A percentile compares a stretch with the other conserved stretches of the same genome.
Evolutionary conservation across 2,329 filamentous ascomycete species (phyloP).

Genomic region (Aaosphaeria arxii): DNA sequence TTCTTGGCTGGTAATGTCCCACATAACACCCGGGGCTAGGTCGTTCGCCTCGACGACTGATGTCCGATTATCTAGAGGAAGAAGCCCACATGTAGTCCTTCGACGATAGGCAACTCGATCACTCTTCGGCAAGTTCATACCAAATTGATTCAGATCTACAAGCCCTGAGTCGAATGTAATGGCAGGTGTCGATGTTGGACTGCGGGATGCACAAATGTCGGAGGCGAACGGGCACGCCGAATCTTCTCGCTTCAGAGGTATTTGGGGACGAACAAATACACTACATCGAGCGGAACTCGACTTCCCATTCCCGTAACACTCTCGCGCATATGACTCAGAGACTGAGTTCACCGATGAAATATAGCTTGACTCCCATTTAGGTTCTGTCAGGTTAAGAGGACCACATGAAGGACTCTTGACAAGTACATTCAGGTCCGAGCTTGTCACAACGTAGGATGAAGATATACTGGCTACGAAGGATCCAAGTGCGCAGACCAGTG

Average conservation of each 20-base stretch:
- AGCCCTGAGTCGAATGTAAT: conserved; percentile 11
- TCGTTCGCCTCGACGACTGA: background rate
- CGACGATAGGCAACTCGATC: background rate
- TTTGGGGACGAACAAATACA: background rate
- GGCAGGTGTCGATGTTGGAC: background rate
- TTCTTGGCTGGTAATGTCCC: background rate
- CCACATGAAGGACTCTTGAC: background rate
- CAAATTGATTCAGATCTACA: conserved; percentile 7
- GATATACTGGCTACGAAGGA: background rate
- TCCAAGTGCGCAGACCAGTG: background rate
- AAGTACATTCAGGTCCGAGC: background rate
- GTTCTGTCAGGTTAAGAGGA: background rate
- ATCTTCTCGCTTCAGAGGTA: background rate
- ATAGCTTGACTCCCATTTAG: background rate
- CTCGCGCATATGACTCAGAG: background rate
- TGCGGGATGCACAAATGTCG: conserved; percentile 2
- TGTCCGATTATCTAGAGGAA: background rate
- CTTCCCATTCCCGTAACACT: background rate
- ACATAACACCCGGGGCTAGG: background rate
- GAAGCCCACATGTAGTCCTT: background rate
- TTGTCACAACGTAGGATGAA: background rate
- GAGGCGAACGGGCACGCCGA: conserved; percentile 11
- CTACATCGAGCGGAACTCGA: background rate
- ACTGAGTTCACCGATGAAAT: background rate
- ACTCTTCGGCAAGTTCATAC: background rate